Percentiles rank a stretch among this genome's conserved stretches.
phyloP scores from a whole-genome alignment of 345 rosid species.

The Salix brachista region DNA sequence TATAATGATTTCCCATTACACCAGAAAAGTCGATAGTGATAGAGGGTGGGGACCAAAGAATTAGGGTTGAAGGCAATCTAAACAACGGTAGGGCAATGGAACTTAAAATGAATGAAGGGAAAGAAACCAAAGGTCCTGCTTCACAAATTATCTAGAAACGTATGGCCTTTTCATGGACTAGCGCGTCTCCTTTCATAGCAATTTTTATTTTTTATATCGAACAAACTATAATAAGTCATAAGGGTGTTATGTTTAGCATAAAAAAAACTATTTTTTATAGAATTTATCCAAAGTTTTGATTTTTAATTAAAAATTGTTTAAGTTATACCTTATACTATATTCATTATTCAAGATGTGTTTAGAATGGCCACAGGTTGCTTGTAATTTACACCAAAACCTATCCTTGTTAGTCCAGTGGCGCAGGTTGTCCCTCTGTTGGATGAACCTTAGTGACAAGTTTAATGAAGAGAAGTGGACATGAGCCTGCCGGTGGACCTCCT shows the following conservation, averaged over 20 bases:
- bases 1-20: background rate
- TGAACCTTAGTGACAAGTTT: conserved; percentile 21
- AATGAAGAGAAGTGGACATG: conserved; percentile 11
- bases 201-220: background rate
- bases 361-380: conserved; percentile 3
- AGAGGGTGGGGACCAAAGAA: conserved; percentile 11
- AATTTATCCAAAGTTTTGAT: too few species aligned
- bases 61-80: conserved; percentile 5
- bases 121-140: background rate
- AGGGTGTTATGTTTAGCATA: too few species aligned
- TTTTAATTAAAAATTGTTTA: too few species aligned
- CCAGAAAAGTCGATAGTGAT: background rate
- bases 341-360: too few species aligned
- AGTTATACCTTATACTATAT: too few species aligned
- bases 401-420: conserved; percentile 5
- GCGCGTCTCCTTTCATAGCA: background rate
- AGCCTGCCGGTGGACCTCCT: conserved; percentile 34
- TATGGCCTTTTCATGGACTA: background rate
- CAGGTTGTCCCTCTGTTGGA: conserved; percentile 32
- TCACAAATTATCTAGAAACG: background rate
- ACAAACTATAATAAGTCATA: too few species aligned
- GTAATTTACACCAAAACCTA: conserved; percentile 4
- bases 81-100: conserved; percentile 11
- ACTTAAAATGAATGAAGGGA: conserved; percentile 2
- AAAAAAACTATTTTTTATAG: too few species aligned